These are phyloP conservation scores for Trichoderma sp. DNA, from an alignment of 2,329 filamentous ascomycete genomes.

Conservation along the genomic window DNA sequence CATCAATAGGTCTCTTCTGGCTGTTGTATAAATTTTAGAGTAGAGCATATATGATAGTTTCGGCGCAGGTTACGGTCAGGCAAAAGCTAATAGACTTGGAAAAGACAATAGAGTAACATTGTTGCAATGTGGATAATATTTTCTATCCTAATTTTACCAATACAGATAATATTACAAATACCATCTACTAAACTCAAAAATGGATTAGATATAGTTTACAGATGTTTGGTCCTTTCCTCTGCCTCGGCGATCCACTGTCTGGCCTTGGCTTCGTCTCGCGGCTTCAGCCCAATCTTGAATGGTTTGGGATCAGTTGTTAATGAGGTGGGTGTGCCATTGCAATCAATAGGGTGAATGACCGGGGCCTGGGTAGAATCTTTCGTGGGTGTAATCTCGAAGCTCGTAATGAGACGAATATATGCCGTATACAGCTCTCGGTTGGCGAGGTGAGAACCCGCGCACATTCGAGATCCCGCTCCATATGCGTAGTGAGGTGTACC, in stretches of 20 bases:
- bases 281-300: constrained; percentile 56
- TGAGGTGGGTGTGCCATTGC: constrained; percentile 54
- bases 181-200: not conserved
- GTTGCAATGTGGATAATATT: not conserved
- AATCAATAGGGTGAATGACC: constrained; percentile 55
- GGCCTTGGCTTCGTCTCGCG: constrained; percentile 45
- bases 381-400: constrained; percentile 53
- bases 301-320: constrained; percentile 61
- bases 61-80: not conserved
- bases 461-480: constrained; percentile 62
- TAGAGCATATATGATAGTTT: not conserved
- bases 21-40: constrained; percentile 10
- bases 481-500: constrained; percentile 62
- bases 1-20: constrained; percentile 36
- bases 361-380: constrained; percentile 44
- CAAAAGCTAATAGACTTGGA: not conserved
- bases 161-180: not conserved
- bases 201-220: constrained; percentile 10
- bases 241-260: constrained; percentile 52
- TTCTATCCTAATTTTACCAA: not conserved
- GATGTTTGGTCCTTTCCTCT: constrained; percentile 49
- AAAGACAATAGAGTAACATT: not conserved
- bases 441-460: constrained; percentile 60
- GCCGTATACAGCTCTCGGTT: constrained; percentile 62
- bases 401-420: constrained; percentile 56